A percentile compares a stretch with the other conserved stretches of the same genome.
These are phyloP conservation scores for Bipolaris cookei DNA, from an alignment of 2,329 filamentous ascomycete genomes.

Conservation along the genomic window DNA sequence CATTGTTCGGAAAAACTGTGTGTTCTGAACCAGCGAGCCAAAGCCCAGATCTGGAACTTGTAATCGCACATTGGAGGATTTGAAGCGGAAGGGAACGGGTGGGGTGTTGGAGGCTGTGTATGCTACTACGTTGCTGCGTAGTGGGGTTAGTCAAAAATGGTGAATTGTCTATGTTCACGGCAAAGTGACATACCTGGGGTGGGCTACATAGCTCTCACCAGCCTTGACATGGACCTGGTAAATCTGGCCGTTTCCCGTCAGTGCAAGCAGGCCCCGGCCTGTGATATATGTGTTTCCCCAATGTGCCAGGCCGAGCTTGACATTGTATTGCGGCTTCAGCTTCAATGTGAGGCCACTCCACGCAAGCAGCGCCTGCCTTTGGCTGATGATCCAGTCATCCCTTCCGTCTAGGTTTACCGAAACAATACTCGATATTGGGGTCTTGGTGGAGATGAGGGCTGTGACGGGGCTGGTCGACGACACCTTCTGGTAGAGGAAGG, in stretches of 20 bases:
- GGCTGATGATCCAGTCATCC: slow-evolving; percentile 91
- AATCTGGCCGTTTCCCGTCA: slow-evolving; percentile 86
- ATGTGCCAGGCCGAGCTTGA: slow-evolving; percentile 76
- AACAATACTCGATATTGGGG: slow-evolving; percentile 82
- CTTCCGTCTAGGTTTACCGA: slow-evolving; percentile 90
- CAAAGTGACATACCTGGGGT: slow-evolving; percentile 65
- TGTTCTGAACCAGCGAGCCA: slow-evolving; percentile 68
- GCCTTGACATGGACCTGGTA: slow-evolving; percentile 82
- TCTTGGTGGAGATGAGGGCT: slow-evolving; percentile 86
- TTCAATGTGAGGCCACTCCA: slow-evolving; percentile 92
- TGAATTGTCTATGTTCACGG: neutral
- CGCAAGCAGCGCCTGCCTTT: slow-evolving; percentile 86
- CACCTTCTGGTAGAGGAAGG: slow-evolving; percentile 90
- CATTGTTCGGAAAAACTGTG: slow-evolving; percentile 75
- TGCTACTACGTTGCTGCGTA: slow-evolving; percentile 78
- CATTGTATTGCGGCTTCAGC: slow-evolving; percentile 76
- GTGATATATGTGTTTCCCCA: slow-evolving; percentile 93
- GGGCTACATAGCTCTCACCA: slow-evolving; percentile 88
- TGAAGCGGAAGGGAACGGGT: slow-evolving; percentile 86
- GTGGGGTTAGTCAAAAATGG: slow-evolving; percentile 10
- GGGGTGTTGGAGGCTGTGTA: slow-evolving; percentile 78
- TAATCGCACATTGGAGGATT: slow-evolving; percentile 73
- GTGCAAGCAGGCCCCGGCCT: slow-evolving; percentile 82
- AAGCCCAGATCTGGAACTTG: slow-evolving; percentile 76
- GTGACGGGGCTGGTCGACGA: slow-evolving; percentile 87